Conservation (phyloP, 108 stramenopile species). For the Mediolabrus comicus region DNA sequence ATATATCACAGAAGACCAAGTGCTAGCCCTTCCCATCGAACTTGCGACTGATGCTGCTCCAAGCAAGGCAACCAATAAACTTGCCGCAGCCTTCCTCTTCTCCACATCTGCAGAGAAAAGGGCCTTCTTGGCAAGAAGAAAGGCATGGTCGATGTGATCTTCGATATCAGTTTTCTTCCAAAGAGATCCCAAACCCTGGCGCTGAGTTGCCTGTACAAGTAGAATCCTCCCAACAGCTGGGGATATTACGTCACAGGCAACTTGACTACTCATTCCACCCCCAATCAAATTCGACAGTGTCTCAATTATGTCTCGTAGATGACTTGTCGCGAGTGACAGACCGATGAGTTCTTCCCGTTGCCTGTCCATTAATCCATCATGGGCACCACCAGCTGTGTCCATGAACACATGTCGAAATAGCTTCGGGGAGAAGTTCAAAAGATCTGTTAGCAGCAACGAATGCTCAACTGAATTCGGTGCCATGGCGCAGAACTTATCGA, state of each 20-base stretch:
- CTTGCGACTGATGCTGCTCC: slow-evolving; percentile 32
- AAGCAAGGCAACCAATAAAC: slow-evolving; percentile 27
- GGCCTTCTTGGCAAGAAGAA: slow-evolving; percentile 50
- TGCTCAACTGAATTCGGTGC: slow-evolving; percentile 51
- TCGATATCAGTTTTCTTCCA: slow-evolving; percentile 41
- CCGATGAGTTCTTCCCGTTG: slow-evolving; percentile 24
- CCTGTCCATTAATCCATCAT: slow-evolving; percentile 8
- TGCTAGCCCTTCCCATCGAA: slow-evolving; percentile 3
- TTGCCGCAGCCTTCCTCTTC: slow-evolving; percentile 40
- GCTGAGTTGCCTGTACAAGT: slow-evolving; percentile 20
- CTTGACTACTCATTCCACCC: slow-evolving; percentile 43
- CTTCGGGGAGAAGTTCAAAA: slow-evolving; percentile 21
- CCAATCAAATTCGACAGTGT: slow-evolving; percentile 35
- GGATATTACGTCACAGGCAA: slow-evolving; percentile 28
- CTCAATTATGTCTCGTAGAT: slow-evolving; percentile 39
- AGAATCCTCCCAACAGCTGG: slow-evolving; percentile 33
- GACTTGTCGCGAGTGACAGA: slow-evolving; percentile 19
- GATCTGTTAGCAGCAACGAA: slow-evolving; percentile 32
- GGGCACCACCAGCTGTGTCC: slow-evolving; percentile 10
- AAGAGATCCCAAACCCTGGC: slow-evolving; percentile 24
- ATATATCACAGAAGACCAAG: slow-evolving; percentile 19
- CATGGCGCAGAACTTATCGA: slow-evolving; percentile 46
- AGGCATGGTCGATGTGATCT: slow-evolving; percentile 50
- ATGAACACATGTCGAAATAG: background rate
- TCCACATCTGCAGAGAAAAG: slow-evolving; percentile 45